These are phyloP conservation scores for Raphanus hybrid DNA, from an alignment of 441 rosid species.

Conservation along the genomic window DNA sequence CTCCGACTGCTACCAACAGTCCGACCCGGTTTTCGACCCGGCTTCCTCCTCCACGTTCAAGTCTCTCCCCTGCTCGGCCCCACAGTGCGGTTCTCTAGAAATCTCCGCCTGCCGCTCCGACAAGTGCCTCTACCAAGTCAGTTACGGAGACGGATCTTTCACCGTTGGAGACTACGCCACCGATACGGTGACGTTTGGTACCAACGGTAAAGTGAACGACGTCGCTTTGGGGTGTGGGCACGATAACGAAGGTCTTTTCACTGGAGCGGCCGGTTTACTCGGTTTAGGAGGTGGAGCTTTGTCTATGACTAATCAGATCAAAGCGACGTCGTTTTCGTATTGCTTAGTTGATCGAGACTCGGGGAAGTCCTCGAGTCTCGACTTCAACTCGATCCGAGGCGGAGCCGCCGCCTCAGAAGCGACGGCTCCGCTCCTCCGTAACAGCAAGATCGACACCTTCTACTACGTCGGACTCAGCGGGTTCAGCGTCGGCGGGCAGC, in stretches of 20 bases:
- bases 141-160: constrained; percentile 68
- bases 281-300: constrained; percentile 56
- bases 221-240: constrained; percentile 69
- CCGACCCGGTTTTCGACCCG: constrained; percentile 66
- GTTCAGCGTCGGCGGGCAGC: constrained; percentile 62
- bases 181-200: constrained; percentile 63
- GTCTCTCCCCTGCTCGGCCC: constrained; percentile 49
- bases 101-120: constrained; percentile 46
- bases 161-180: constrained; percentile 62
- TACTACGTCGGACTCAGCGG: constrained; percentile 65
- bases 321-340: constrained; percentile 58
- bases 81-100: constrained; percentile 51
- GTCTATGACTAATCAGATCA: constrained; percentile 27
- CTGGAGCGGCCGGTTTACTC: constrained; percentile 67
- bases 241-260: constrained; percentile 64
- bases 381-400: constrained; percentile 54
- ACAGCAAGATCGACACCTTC: constrained; percentile 55
- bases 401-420: constrained; percentile 36
- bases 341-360: constrained; percentile 70
- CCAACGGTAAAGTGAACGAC: constrained; percentile 44
- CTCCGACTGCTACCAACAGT: constrained; percentile 59
- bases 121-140: constrained; percentile 57
- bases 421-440: constrained; percentile 55
- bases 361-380: constrained; percentile 50
- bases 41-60: constrained; percentile 49